Base-by-base conservation (phyloP, 805 yeast species). In the Ogataea parapolymorpha region DNA sequence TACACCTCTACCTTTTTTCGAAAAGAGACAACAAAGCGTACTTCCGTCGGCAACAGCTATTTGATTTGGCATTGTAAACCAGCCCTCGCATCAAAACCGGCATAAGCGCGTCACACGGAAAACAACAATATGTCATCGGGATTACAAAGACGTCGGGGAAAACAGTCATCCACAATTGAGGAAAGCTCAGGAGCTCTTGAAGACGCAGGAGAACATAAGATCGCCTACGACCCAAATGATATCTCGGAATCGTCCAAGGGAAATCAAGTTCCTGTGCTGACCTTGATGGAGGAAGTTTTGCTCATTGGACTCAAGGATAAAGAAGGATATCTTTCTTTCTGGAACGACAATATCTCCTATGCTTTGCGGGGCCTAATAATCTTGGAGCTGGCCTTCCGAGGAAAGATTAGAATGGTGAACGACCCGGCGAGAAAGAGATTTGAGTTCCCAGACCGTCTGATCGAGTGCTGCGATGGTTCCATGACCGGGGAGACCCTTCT, bases 281-380 rank as follows among this genome's bases (percentile, higher is more conserved):
- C 99, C 0, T 68, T 93, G 51, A 89, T 93, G 96, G 99, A 93
- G 65, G 99, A 93, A 65, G 96, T 93, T 6, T 70, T 93, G 50
- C 73, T 93, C 48, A 76, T 93, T 70, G 99, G 99, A 5, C 74
- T 93, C 50, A 90, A 91, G 59, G 98, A 93, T 65, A 85, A 85
- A 54, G 98, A 93, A 65, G 99, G 99, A 10, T 89, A 91, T 63
- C 71, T 93, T 32, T 88, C 96, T 22, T 93, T 93, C 66, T 93
- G 99, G 99, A 93, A 93, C 61, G 99, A 93, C 65, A 90, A 88
- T 65, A 90, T 93, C 40, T 88, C 97, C 17, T 93, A 93, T 67
- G 96, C 97, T 1, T 73, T 93, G 45, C 80, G 99, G 55, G 99
- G 99, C 10, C 85, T 96, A 61, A 91, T 93, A 45, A 58, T 93